Conservation (phyloP, 2,329 filamentous ascomycete species). For the Cladosporium sp. region DNA sequence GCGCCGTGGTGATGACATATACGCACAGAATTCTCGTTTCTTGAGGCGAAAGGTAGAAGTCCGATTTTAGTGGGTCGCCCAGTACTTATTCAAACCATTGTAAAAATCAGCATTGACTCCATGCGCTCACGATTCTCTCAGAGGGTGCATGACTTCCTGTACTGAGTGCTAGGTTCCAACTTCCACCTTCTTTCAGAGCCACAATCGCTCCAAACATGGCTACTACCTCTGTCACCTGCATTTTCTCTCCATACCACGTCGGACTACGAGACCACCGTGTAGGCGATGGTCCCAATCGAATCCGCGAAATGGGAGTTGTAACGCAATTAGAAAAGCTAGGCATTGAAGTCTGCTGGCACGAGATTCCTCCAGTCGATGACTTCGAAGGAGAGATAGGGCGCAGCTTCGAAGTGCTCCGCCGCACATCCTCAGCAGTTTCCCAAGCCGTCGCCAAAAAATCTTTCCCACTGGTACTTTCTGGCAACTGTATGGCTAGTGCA, state of each 20-base stretch:
- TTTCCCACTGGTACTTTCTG: conserved; percentile 10
- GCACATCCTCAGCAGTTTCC: background rate
- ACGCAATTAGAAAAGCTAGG: background rate
- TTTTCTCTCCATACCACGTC: background rate
- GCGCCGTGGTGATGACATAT: too few relatives aligned
- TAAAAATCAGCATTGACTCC: too few relatives aligned
- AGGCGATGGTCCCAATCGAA: background rate
- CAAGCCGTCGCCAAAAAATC: background rate
- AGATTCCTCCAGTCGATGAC: background rate
- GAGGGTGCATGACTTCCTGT: too few relatives aligned
- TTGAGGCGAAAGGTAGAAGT: too few relatives aligned
- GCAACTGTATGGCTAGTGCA: conserved; percentile 5
- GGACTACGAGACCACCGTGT: background rate
- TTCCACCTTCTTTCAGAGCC: too few relatives aligned
- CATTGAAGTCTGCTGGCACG: background rate
- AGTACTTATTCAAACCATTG: too few relatives aligned
- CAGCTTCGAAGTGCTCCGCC: conserved; percentile 11
- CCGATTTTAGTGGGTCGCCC: too few relatives aligned
- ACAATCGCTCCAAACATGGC: background rate
- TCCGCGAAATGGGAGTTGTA: background rate
- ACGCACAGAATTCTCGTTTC: too few relatives aligned
- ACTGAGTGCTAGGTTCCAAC: too few relatives aligned
- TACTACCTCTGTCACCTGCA: background rate
- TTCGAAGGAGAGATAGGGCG: conserved; percentile 11
- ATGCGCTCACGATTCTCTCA: too few relatives aligned